Conservation (phyloP, 73 alveolate genomes). For the Paramecium primaurelia region DNA sequence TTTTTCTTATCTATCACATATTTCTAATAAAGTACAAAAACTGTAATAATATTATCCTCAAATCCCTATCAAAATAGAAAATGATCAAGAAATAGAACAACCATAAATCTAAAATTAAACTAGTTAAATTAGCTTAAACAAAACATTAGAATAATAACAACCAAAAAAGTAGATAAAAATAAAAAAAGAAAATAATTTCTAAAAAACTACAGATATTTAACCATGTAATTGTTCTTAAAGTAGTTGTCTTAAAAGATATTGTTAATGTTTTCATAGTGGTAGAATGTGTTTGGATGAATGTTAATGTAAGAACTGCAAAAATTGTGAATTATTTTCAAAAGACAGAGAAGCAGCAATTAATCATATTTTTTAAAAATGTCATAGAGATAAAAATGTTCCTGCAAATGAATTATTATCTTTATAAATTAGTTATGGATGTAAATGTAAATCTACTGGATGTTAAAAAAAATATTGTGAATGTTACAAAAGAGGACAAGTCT, state of each 20-base stretch:
- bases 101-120: neutral
- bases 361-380: constrained; percentile 65
- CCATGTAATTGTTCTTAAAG: constrained; percentile 34
- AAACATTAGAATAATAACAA: neutral
- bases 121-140: neutral
- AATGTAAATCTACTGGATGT: constrained; percentile 72
- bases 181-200: neutral
- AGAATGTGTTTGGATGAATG: constrained; percentile 5
- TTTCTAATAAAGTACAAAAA: neutral
- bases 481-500: constrained; percentile 63
- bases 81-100: neutral
- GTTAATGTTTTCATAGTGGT: constrained; percentile 38
- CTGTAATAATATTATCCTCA: neutral
- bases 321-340: neutral
- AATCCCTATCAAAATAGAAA: neutral
- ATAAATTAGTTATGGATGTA: constrained; percentile 54
- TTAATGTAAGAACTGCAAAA: neutral
- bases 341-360: constrained; percentile 61
- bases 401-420: constrained; percentile 62
- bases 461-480: constrained; percentile 78
- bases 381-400: constrained; percentile 67
- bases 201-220: neutral
- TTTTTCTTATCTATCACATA: neutral
- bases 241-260: constrained; percentile 25
- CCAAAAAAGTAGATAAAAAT: neutral